phyloP scores from a whole-genome alignment of 257 asterid species.

The Forsythia suspensa region DNA sequence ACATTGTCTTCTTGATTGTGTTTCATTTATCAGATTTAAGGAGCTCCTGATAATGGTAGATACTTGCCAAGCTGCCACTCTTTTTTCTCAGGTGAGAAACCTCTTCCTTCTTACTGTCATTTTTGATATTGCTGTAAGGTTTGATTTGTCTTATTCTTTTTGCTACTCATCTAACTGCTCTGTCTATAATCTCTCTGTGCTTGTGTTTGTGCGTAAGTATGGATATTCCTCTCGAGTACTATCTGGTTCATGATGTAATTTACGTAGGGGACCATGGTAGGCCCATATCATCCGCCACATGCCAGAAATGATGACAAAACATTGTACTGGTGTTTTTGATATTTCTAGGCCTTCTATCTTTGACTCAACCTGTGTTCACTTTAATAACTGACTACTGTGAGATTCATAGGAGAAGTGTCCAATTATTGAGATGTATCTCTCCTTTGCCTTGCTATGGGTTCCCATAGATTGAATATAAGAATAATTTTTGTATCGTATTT shows the following conservation, averaged over 20 bases:
- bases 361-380: not conserved
- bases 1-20: conserved; percentile 22
- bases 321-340: not conserved
- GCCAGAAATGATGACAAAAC: not conserved
- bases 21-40: conserved; percentile 67
- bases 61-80: conserved; percentile 99
- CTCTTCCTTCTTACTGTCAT: conserved; percentile 11
- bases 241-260: not conserved
- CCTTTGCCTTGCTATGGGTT: not conserved
- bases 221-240: not conserved
- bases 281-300: not conserved
- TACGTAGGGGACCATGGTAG: not conserved
- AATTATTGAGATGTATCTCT: not conserved
- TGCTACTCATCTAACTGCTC: conserved; percentile 2
- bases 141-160: not conserved
- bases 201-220: not conserved
- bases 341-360: not conserved
- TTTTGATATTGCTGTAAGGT: conserved; percentile 5
- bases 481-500: not conserved
- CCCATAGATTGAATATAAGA: not conserved
- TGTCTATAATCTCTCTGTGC: not conserved
- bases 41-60: conserved; percentile 98
- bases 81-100: conserved; percentile 77
- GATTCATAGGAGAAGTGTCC: not conserved
- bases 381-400: conserved; percentile 2